Conservation (phyloP, 805 yeast species). For the Kuraishia piskuri region DNA sequence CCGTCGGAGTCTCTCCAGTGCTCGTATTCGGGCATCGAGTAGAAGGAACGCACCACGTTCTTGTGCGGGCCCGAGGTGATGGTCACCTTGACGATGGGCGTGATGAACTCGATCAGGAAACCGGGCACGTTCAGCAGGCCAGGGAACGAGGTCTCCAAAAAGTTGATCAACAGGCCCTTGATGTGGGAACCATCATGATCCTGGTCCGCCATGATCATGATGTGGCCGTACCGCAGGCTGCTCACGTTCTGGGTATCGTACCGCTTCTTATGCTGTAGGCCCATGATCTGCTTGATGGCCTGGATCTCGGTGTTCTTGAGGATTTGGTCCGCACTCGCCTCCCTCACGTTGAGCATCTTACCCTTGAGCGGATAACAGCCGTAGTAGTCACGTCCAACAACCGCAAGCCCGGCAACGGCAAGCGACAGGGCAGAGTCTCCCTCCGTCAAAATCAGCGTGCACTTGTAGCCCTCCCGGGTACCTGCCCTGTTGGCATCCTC, state of each 20-base stretch:
- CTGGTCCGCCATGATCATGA: conserved; percentile 99
- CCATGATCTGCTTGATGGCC: conserved; percentile 91
- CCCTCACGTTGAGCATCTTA: conserved; percentile 90
- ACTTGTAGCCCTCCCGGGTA: conserved; percentile 81
- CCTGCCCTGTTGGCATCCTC: conserved; percentile 98
- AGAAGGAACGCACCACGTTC: conserved; percentile 58
- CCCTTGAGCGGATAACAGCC: conserved; percentile 96
- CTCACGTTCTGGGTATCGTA: conserved; percentile 56
- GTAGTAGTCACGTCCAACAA: conserved; percentile 89
- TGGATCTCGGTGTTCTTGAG: conserved; percentile 90
- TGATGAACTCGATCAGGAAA: conserved; percentile 85
- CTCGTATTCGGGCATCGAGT: conserved; percentile 94
- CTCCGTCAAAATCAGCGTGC: conserved; percentile 90
- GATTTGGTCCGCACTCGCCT: conserved; percentile 93
- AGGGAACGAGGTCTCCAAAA: conserved; percentile 88
- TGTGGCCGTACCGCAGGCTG: conserved; percentile 85
- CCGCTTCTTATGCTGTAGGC: conserved; percentile 83
- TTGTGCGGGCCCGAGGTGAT: conserved; percentile 53
- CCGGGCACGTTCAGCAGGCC: conserved; percentile 88
- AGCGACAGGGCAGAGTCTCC: conserved; percentile 93
- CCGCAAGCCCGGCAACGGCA: conserved; percentile 90
- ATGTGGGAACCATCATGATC: conserved; percentile 99
- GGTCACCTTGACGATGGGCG: conserved; percentile 92
- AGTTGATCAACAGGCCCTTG: conserved; percentile 90
- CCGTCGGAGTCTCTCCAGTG: conserved; percentile 87